Percentiles rank a stretch among this genome's conserved stretches.
These are phyloP conservation scores for Candida ortonii DNA, from an alignment of 805 yeast species.

Conservation along the genomic window DNA sequence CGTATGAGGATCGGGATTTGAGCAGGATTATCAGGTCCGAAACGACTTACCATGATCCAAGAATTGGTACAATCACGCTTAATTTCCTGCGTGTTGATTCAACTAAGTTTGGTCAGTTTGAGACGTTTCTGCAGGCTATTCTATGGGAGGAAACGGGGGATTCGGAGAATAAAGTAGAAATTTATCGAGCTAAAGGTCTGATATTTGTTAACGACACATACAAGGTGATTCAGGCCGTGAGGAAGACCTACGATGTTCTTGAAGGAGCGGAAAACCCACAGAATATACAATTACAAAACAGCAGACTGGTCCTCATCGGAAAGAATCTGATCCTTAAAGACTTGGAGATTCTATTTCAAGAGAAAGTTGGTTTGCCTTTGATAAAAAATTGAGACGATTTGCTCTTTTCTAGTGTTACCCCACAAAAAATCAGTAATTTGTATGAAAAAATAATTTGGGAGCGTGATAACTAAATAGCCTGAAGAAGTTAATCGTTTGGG, in stretches of 20 bases:
- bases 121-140: constrained; percentile 61
- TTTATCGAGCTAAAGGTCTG: constrained; percentile 82
- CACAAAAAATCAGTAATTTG: no score
- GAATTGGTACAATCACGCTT: constrained; percentile 53
- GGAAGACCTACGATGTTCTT: constrained; percentile 84
- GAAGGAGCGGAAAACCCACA: constrained; percentile 31
- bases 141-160: constrained; percentile 67
- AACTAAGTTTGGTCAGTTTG: constrained; percentile 45
- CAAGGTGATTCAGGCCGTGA: constrained; percentile 82
- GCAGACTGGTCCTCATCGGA: constrained; percentile 34
- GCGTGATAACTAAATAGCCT: no score
- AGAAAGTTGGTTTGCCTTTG: constrained; percentile 8
- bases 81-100: constrained; percentile 40
- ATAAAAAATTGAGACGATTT: no score
- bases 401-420: no score
- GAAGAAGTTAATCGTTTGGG: no score
- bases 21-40: constrained; percentile 19
- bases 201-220: constrained; percentile 43
- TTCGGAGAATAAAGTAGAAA: constrained; percentile 42
- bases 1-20: constrained; percentile 53
- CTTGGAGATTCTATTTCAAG: constrained; percentile 10
- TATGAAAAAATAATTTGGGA: no score
- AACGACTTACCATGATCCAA: constrained; percentile 44
- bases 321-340: constrained; percentile 18
- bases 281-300: constrained; percentile 13